A percentile compares a stretch with the other conserved stretches of the same genome.
These are phyloP conservation scores for Alternaria consortialis DNA, from an alignment of 2,329 filamentous ascomycete species.

Conservation along the genomic window DNA sequence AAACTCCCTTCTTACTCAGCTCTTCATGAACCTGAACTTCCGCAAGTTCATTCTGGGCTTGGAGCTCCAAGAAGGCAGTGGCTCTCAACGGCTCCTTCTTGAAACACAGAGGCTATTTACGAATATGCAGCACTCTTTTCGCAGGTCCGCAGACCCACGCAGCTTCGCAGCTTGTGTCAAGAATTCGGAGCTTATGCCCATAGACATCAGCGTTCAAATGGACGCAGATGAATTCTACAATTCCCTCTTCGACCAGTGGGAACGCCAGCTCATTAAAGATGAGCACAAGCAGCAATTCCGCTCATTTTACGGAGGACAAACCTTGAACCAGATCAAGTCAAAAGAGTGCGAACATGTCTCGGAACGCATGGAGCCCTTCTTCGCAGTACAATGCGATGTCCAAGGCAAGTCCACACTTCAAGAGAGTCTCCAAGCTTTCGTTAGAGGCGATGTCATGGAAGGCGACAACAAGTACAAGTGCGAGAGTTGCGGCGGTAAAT, in stretches of 20 bases:
- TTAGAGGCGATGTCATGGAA: slow-evolving; percentile 95
- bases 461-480: slow-evolving; percentile 99
- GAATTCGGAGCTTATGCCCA: slow-evolving; percentile 81
- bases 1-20: slow-evolving; percentile 91
- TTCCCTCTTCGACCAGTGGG: slow-evolving; percentile 89
- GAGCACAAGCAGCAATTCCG: slow-evolving; percentile 78
- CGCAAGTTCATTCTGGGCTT: slow-evolving; percentile 78
- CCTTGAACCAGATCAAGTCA: slow-evolving; percentile 94
- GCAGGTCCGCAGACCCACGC: slow-evolving; percentile 76
- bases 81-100: slow-evolving; percentile 72
- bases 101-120: slow-evolving; percentile 85
- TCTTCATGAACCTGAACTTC: slow-evolving; percentile 95
- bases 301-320: slow-evolving; percentile 87
- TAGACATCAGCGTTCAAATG: slow-evolving; percentile 93
- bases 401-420: slow-evolving; percentile 85
- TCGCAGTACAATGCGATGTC: slow-evolving; percentile 94
- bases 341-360: slow-evolving; percentile 95
- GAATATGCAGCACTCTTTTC: slow-evolving; percentile 83
- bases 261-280: slow-evolving; percentile 75
- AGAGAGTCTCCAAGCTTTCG: slow-evolving; percentile 93
- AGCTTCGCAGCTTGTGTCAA: slow-evolving; percentile 78
- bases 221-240: slow-evolving; percentile 99
- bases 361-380: slow-evolving; percentile 87
- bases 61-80: slow-evolving; percentile 62
- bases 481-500: slow-evolving; percentile 81